Base-by-base conservation (phyloP, 2,329 filamentous ascomycete genomes). In the Celoporthe dispersa region DNA sequence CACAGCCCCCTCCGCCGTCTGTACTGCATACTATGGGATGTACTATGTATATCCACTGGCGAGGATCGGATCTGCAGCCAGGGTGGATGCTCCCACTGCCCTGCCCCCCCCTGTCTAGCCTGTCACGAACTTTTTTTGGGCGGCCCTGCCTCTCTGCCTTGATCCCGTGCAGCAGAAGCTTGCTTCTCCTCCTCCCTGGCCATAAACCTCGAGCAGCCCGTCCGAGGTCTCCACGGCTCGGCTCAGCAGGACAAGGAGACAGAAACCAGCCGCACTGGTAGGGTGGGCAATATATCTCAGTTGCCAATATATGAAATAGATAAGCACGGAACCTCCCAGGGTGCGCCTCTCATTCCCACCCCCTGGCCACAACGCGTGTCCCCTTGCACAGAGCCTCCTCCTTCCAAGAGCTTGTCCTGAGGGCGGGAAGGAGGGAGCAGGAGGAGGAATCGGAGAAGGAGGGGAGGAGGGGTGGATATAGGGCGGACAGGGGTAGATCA, bases 351-450 rank as follows among this genome's bases (percentile, higher is more conserved):
- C 39, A 25, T 63, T 22, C 16, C 60, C 25, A 37, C 35, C 60
- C 60, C 60, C 60, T 44, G 37, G 35, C n/a, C 12, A 41, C 12
- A 63, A 63, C 60, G 60, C 60, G 60, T 63, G 60, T 63, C 60
- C 35, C 60, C 35, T 39, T 14, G 33, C 35, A 25, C 22, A 28
- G 35, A 37, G 35, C 33, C 31, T 19, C 60, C 22, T 39, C 33
- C 6, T 1, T 7, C n/a, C 9, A 12, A 41, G 35, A 14, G 22
- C 33, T 37, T 48, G 22, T 48, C n/a, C 19, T 48, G 44, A 48
- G n/a, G n/a, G 51, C 16, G 22, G 28, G n/a, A 14, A 5, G 33
- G 12, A 59, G 25, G 28, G 9, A 1, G 16, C n/a, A 28, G 25
- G 33, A 60, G 55, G 55, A 31, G 14, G 28, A 60, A 22, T 14